Conservation (phyloP, 2,329 filamentous ascomycete genomes). For the Lecanicillium sp. region DNA sequence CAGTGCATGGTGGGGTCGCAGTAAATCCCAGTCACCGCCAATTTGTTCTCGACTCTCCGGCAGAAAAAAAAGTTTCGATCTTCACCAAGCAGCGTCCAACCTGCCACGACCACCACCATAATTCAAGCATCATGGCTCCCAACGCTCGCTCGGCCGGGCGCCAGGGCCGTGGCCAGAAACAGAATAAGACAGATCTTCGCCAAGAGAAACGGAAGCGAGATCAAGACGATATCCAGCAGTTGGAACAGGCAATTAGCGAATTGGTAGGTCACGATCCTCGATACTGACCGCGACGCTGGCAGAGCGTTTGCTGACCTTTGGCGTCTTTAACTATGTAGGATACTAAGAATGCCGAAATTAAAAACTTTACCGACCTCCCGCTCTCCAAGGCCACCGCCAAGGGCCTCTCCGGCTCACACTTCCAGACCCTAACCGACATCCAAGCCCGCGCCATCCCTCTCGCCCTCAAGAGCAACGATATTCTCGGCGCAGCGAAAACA, state of each 20-base stretch:
- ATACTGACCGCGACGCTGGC: neutral
- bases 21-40: constrained; percentile 1
- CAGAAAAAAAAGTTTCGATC: neutral
- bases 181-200: constrained; percentile 23
- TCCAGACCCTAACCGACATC: constrained; percentile 83
- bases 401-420: constrained; percentile 81
- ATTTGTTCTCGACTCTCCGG: constrained; percentile 4
- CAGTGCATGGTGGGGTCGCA: constrained; percentile 1
- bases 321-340: constrained; percentile 37
- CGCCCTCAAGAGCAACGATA: constrained; percentile 77
- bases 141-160: constrained; percentile 2
- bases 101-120: neutral
- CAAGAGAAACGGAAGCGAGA: constrained; percentile 31
- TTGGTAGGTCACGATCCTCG: constrained; percentile 19
- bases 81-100: neutral
- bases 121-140: constrained; percentile 6
- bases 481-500: constrained; percentile 91
- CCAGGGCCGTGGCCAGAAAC: constrained; percentile 12
- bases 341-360: constrained; percentile 48
- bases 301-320: no score
- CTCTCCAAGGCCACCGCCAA: constrained; percentile 72
- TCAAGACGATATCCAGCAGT: constrained; percentile 25
- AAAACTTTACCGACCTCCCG: constrained; percentile 75
- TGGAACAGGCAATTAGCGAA: constrained; percentile 24
- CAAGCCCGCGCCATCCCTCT: constrained; percentile 84